Evolutionary conservation across 345 rosid genomes (phyloP).

Genomic region (Noccaea caerulescens): DNA sequence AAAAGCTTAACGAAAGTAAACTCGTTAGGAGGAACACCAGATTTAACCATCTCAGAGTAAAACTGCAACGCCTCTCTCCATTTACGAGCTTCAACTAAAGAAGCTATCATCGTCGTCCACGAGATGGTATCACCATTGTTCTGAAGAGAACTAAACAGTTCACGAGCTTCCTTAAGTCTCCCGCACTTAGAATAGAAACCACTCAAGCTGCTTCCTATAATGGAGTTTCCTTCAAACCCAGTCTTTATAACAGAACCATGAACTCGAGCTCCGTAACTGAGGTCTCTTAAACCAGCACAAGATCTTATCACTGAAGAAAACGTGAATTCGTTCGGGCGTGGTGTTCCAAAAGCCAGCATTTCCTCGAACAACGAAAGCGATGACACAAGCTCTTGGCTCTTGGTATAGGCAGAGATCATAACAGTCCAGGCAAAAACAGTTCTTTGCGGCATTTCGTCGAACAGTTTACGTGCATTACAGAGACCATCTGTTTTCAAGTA

Average conservation of each 20-base stretch:
- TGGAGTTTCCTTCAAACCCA: slow-evolving; percentile 55
- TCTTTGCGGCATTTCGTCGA: slow-evolving; percentile 71
- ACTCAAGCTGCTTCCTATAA: slow-evolving; percentile 55
- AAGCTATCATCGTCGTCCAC: slow-evolving; percentile 76
- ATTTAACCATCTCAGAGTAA: slow-evolving; percentile 57
- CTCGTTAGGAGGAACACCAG: slow-evolving; percentile 58
- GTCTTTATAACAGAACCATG: slow-evolving; percentile 57
- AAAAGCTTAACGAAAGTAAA: slow-evolving; percentile 67
- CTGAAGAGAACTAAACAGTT: slow-evolving; percentile 48
- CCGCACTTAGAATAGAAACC: slow-evolving; percentile 64
- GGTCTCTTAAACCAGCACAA: slow-evolving; percentile 53
- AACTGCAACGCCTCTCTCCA: slow-evolving; percentile 55
- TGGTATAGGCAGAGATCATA: slow-evolving; percentile 55
- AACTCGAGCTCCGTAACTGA: slow-evolving; percentile 49
- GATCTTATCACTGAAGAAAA: slow-evolving; percentile 59
- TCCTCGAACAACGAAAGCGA: slow-evolving; percentile 52
- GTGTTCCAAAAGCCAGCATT: slow-evolving; percentile 51
- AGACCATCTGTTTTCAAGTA: slow-evolving; percentile 51
- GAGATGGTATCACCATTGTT: slow-evolving; percentile 57
- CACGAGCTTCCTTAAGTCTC: slow-evolving; percentile 48
- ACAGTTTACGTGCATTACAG: slow-evolving; percentile 54
- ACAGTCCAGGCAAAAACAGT: slow-evolving; percentile 76
- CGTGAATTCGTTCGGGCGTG: slow-evolving; percentile 63
- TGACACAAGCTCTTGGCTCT: slow-evolving; percentile 46
- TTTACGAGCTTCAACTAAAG: slow-evolving; percentile 51